Base-by-base conservation (phyloP, 495 filamentous ascomycete species). In the Penicillium robsamsonii region DNA sequence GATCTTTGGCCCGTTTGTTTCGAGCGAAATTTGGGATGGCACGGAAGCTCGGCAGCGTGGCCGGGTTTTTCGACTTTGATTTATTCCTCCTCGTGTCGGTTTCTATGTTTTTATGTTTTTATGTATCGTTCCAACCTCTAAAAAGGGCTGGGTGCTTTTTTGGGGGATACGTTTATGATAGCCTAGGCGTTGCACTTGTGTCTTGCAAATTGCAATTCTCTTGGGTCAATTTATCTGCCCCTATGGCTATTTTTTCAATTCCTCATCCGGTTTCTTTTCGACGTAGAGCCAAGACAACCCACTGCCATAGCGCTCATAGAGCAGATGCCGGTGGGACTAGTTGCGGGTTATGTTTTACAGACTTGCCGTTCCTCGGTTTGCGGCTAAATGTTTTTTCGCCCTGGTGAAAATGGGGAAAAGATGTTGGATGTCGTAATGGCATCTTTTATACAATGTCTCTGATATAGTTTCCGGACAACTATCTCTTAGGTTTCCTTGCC, bases 1-100 rank as follows among this genome's bases (percentile, higher is more conserved):
- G 15, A n/a, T 45, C n/a, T 45, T 35, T 35, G 27, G 6, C 27
- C 35, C 4, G 13, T 50, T 20, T 53, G 49, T 54, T 54, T 54
- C 20, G n/a, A 54, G 43, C 42, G 52, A 18, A n/a, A 10, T 37
- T 46, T 46, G 31, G 43, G 30, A 27, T 27, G 42, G n/a, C 31
- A 24, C 22, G 29, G 30, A 40, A 46, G 22, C 41, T 22, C 29
- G 30, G 30, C 31, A 46, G 52, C 42, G 24, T 46, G 52, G 24
- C 52, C 20, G n/a, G 33, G 20, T 5, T 44, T 37, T 24, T 24
- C 9, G 18, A 35, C 17, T 24, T 45, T 9, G 18, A 12, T 37
- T 37, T 38, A 17, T 46, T 10, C 31, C 4, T 18, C 4, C 29
- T 10, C 11, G 7, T 45, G n/a, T 46, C 12, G 11, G 20, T 13